Base-by-base conservation (phyloP, 192 early-diverging fungal species). In the Geranomyces michiganensis region DNA sequence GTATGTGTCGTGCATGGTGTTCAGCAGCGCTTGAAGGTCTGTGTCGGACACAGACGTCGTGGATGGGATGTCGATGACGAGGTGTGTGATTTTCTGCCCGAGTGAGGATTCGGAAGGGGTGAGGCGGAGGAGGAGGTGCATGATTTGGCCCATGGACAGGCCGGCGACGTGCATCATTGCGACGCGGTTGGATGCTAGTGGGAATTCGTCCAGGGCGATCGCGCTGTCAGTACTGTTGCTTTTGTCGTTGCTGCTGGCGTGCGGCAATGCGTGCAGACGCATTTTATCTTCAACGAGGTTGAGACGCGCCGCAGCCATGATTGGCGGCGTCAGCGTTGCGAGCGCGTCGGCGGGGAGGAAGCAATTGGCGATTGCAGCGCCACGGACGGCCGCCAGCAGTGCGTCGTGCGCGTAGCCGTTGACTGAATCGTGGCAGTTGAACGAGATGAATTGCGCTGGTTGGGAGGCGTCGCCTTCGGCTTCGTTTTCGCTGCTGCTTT, bases 381-480 rank as follows among this genome's bases (percentile, higher is more conserved):
- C 68, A n/a, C 68, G 68, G 17, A 70, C 68, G 15, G 43, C 68
- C 13, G 68, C 68, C 27, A 70, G 46, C 19, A 70, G 19, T 10
- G 59, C 55, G 31, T 22, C 27, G 32, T 61, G 51, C 22, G 68
- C 68, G 29, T 62, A 55, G 5, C 68, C 68, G 7, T 6, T 19
- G 19, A 17, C 8, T 8, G 55, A 12, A 29, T 15, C 8, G 47
- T 62, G 19, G 68, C 68, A 70, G 27, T 56, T 46, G 6, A 47
- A 27, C 7, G 30, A 27, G 22, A 70, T 33, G 17, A 61, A 15
- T 7, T 55, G 55, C 17, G 58, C 68, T 1, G 67, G 48, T 3
- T 56, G 2, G 10, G n/a, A 3, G 15, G 19, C 51, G 17, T 32
- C 58, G 21, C 7, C 7, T 2, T 7, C 51, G 51, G 21, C 51